phyloP scores from a whole-genome alignment of 2,329 filamentous ascomycete genomes.

The Periglandula ipomoeae region DNA sequence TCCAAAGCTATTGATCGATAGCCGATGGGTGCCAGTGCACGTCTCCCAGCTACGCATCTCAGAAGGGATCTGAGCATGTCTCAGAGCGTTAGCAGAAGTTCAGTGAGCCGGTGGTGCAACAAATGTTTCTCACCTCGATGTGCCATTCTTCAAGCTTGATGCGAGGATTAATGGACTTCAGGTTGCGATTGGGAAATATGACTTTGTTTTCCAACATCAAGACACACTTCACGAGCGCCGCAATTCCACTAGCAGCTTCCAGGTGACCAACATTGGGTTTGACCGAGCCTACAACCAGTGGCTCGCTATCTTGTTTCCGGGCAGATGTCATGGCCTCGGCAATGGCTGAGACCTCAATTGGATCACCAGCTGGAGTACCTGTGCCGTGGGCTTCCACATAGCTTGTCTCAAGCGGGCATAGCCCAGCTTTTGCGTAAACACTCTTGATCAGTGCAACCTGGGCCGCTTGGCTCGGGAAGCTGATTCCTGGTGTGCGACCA shows the following conservation, averaged over 20 bases:
- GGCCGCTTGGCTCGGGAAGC: not conserved
- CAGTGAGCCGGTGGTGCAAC: too few relatives aligned
- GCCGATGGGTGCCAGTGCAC: too few relatives aligned
- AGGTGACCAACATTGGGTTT: slow-evolving; percentile 15
- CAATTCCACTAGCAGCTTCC: slow-evolving; percentile 13
- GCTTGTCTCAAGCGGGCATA: not conserved
- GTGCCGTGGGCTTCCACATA: slow-evolving; percentile 36
- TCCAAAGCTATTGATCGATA: slow-evolving; percentile 41
- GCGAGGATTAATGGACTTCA: too few relatives aligned
- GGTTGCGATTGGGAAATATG: not conserved
- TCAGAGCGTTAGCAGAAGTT: too few relatives aligned
- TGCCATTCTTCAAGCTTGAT: not conserved
- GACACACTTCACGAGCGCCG: not conserved
- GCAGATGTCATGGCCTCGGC: too few relatives aligned
- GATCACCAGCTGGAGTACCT: slow-evolving; percentile 37
- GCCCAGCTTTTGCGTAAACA: not conserved
- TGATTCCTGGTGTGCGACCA: slow-evolving; percentile 6
- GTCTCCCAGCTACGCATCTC: too few relatives aligned
- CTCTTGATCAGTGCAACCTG: not conserved
- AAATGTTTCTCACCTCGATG: too few relatives aligned
- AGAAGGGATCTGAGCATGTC: too few relatives aligned
- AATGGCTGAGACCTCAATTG: slow-evolving; percentile 34
- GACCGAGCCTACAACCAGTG: too few relatives aligned
- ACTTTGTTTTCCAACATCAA: not conserved
- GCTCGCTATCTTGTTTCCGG: too few relatives aligned